Conservation (phyloP, 1,139 yeast genomes). For the Oligophagozyma castellii region DNA sequence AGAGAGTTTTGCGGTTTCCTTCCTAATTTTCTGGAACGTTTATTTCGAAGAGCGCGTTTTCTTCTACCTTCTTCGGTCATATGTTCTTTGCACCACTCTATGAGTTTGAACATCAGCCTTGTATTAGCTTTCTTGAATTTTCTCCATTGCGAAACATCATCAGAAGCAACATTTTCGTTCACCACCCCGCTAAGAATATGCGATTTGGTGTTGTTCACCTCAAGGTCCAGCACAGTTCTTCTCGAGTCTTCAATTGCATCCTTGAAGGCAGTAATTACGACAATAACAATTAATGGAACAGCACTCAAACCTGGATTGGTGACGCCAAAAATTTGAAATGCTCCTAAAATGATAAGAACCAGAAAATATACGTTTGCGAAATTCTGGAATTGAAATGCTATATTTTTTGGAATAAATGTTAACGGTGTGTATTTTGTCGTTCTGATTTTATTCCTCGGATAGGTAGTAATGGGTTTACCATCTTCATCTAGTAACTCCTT, state of each 20-base stretch:
- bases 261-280: constrained; percentile 72
- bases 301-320: constrained; percentile 80
- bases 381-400: constrained; percentile 67
- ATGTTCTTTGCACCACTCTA: constrained; percentile 23
- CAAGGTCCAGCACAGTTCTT: constrained; percentile 65
- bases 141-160: constrained; percentile 47
- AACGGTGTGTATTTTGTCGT: constrained; percentile 92
- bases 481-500: constrained; percentile 44
- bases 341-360: constrained; percentile 68
- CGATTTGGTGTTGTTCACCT: constrained; percentile 76
- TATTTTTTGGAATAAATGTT: constrained; percentile 75
- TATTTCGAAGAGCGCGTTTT: constrained; percentile 15
- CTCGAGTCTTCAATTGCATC: constrained; percentile 93
- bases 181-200: constrained; percentile 58
- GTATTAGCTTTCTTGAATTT: constrained; percentile 41
- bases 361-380: constrained; percentile 85
- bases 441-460: constrained; percentile 83
- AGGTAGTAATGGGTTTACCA: constrained; percentile 43
- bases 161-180: constrained; percentile 64
- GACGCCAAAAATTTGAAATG: constrained; percentile 84
- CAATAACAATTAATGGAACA: constrained; percentile 89
- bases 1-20: constrained; percentile 18
- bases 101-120: constrained; percentile 21
- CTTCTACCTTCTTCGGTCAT: constrained; percentile 29
- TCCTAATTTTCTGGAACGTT: constrained; percentile 3